Percentiles rank a stretch among this genome's conserved stretches.
phyloP scores from a whole-genome alignment of 2,329 filamentous ascomycete genomes.

The Xylaria digitata region DNA sequence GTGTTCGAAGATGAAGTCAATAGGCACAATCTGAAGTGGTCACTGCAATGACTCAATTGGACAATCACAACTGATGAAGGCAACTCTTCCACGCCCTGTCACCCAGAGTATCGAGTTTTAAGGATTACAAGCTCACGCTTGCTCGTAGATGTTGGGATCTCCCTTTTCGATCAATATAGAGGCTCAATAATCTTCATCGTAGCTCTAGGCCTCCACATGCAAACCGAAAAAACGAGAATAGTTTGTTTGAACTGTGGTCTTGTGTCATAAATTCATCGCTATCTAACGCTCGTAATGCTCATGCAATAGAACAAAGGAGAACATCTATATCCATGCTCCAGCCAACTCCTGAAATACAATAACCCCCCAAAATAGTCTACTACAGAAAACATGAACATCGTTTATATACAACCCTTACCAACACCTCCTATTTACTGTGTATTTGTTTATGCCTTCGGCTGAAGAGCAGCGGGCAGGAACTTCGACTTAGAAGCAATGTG shows the following conservation, averaged over 20 bases:
- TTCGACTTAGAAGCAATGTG: slow-evolving; percentile 46
- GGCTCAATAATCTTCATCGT: neutral
- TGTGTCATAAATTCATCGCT: slow-evolving; percentile 36
- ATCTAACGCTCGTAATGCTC: slow-evolving; percentile 30
- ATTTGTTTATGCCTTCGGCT: slow-evolving; percentile 35
- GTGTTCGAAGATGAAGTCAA: too few relatives aligned
- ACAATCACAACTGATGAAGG: too few relatives aligned
- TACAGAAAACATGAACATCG: slow-evolving; percentile 18
- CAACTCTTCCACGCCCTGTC: too few relatives aligned
- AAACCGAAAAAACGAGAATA: neutral
- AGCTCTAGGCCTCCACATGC: neutral
- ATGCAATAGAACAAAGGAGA: slow-evolving; percentile 31
- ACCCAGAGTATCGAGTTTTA: too few relatives aligned
- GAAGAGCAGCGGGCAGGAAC: slow-evolving; percentile 42
- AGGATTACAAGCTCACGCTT: too few relatives aligned
- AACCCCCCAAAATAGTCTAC: neutral
- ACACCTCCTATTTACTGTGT: neutral
- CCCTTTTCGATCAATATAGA: too few relatives aligned
- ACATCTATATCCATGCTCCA: slow-evolving; percentile 9
- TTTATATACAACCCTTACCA: slow-evolving; percentile 16
- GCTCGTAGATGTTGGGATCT: too few relatives aligned
- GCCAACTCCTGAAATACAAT: slow-evolving; percentile 9
- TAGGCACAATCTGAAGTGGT: too few relatives aligned
- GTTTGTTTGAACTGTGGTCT: slow-evolving; percentile 40
- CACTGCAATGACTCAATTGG: too few relatives aligned